phyloP scores from a whole-genome alignment of 257 asterid genomes.

The Voacanga thouarsii region DNA sequence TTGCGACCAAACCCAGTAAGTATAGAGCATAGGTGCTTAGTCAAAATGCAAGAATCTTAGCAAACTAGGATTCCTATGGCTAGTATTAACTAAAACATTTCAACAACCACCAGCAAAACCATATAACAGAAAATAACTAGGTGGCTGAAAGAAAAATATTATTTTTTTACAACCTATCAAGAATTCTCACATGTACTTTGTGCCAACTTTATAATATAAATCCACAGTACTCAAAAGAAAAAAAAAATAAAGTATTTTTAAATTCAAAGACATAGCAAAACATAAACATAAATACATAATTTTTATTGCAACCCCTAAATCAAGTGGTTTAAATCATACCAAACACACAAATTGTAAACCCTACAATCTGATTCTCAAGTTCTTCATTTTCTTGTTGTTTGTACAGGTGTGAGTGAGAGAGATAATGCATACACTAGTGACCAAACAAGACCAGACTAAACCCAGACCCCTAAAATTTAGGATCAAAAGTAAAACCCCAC shows the following conservation, averaged over 20 bases:
- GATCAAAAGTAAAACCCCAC: background rate
- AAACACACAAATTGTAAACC: constrained; percentile 16
- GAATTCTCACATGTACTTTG: background rate
- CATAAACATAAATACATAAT: background rate
- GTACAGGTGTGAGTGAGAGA: constrained; percentile 3
- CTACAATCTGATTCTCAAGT: constrained; percentile 13
- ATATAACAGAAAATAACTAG: background rate
- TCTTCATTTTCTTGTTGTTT: background rate
- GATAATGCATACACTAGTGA: constrained; percentile 1
- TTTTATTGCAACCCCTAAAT: background rate
- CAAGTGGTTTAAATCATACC: background rate
- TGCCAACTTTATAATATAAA: background rate
- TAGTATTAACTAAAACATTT: background rate
- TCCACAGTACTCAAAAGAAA: background rate
- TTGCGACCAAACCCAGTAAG: background rate
- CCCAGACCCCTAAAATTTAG: background rate
- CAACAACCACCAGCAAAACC: background rate
- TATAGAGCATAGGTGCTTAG: no score
- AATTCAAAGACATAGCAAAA: background rate
- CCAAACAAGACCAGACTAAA: no score
- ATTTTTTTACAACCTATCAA: background rate
- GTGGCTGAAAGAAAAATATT: background rate
- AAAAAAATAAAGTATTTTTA: background rate
- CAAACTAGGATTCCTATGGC: background rate
- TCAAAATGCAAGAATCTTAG: background rate